A percentile compares a stretch with the other conserved stretches of the same genome.
Evolutionary conservation across 2,329 filamentous ascomycete species (phyloP).

Genomic region (Conoideocrella luteorostrata): DNA sequence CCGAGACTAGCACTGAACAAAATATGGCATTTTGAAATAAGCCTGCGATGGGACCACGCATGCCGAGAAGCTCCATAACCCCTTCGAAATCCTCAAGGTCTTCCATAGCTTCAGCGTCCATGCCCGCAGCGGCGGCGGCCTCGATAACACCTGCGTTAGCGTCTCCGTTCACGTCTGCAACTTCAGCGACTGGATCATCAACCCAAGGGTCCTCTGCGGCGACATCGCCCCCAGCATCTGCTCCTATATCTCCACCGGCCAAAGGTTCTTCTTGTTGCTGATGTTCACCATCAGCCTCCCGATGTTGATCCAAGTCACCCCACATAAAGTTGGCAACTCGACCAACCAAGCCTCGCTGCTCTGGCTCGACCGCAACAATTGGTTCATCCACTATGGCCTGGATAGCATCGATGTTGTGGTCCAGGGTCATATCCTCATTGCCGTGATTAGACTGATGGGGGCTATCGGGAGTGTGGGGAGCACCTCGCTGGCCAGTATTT

Average conservation of each 20-base stretch:
- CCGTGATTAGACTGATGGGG: constrained; percentile 4
- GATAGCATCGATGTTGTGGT: constrained; percentile 8
- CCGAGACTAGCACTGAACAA: constrained; percentile 80
- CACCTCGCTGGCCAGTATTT: background rate
- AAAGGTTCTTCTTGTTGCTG: constrained; percentile 13
- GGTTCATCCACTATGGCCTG: constrained; percentile 8
- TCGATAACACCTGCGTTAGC: constrained; percentile 32
- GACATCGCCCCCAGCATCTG: constrained; percentile 51
- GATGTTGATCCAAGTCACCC: constrained; percentile 42
- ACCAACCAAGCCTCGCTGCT: constrained; percentile 20
- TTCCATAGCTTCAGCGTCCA: constrained; percentile 71
- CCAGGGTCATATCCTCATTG: constrained; percentile 2
- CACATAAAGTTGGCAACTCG: constrained; percentile 55
- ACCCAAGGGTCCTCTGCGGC: constrained; percentile 32
- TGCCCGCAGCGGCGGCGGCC: constrained; percentile 50
- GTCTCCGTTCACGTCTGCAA: constrained; percentile 28
- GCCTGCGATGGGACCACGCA: constrained; percentile 86
- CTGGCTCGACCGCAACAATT: constrained; percentile 10
- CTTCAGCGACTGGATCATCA: constrained; percentile 17
- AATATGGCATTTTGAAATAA: constrained; percentile 94
- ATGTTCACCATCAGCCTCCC: constrained; percentile 22
- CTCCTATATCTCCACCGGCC: constrained; percentile 27
- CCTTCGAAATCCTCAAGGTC: constrained; percentile 94
- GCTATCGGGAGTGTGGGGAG: background rate
- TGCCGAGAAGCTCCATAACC: constrained; percentile 90